phyloP scores from a whole-genome alignment of 1,139 yeast genomes.

The Zygoascus meyerae region DNA sequence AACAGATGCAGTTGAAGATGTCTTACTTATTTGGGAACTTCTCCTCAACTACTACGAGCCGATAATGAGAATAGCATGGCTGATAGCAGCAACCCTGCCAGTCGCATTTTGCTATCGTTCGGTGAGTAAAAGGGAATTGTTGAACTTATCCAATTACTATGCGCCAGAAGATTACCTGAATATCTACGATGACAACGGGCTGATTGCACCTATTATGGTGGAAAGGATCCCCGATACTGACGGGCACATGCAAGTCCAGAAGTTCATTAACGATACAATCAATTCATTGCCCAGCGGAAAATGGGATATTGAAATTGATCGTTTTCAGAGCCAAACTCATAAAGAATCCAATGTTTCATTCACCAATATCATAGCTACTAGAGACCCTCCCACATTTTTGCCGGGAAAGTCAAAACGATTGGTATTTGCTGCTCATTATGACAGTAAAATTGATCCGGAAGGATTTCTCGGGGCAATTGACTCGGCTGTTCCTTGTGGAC shows the following conservation, averaged over 20 bases:
- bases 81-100: not conserved
- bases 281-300: conserved; percentile 8
- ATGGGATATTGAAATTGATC: conserved; percentile 41
- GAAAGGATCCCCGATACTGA: conserved; percentile 44
- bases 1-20: no score
- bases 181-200: conserved; percentile 21
- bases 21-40: no score
- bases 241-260: conserved; percentile 36
- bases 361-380: conserved; percentile 41
- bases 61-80: no score
- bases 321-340: conserved; percentile 38
- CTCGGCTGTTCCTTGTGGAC: conserved; percentile 52
- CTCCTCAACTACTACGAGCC: no score
- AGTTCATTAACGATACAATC: conserved; percentile 33
- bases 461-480: conserved; percentile 58
- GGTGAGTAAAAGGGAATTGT: conserved; percentile 11
- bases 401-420: conserved; percentile 31
- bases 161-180: conserved; percentile 19
- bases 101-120: conserved; percentile 12
- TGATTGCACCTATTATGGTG: conserved; percentile 31
- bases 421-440: conserved; percentile 51
- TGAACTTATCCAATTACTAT: conserved; percentile 4
- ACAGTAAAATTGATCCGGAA: conserved; percentile 43
- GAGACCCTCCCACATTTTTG: conserved; percentile 25
- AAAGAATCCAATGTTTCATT: conserved; percentile 35